These are phyloP conservation scores for Lachancea kluyveri DNA, from an alignment of 805 yeast species.

Conservation along the genomic window DNA sequence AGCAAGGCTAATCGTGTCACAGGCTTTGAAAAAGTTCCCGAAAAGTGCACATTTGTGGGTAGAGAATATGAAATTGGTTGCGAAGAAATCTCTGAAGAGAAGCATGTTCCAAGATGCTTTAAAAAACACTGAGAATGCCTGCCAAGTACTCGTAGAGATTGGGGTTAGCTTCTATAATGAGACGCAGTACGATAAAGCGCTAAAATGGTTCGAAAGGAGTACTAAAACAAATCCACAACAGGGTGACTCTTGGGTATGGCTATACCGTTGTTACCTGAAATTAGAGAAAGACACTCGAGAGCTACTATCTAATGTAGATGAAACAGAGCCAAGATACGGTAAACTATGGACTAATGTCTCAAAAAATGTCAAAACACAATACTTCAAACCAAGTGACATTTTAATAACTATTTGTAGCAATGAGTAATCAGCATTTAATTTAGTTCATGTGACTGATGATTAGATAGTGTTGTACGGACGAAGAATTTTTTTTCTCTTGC, in stretches of 20 bases:
- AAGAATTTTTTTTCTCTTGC: no score
- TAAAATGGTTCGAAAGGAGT: constrained; percentile 71
- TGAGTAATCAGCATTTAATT: no score
- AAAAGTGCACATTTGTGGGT: constrained; percentile 60
- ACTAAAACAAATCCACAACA: constrained; percentile 44
- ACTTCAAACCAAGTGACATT: constrained; percentile 35
- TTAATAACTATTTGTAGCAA: no score
- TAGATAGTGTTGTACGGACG: constrained; percentile 5
- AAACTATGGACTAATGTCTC: constrained; percentile 46
- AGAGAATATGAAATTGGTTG: constrained; percentile 41
- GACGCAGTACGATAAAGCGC: constrained; percentile 57
- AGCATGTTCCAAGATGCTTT: constrained; percentile 66
- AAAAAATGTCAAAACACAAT: constrained; percentile 45
- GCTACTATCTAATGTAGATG: constrained; percentile 33
- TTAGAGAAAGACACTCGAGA: constrained; percentile 36
- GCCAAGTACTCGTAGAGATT: constrained; percentile 52
- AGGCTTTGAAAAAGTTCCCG: constrained; percentile 56
- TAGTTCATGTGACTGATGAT: background rate
- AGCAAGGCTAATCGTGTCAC: constrained; percentile 48
- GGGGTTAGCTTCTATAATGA: constrained; percentile 64
- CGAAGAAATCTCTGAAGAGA: constrained; percentile 46
- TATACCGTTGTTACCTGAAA: constrained; percentile 39
- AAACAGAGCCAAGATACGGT: constrained; percentile 58
- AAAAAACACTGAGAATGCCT: constrained; percentile 53
- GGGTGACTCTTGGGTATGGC: constrained; percentile 79